These are phyloP conservation scores for Iris pallida DNA, from an alignment of 116 monocot species.

Conservation along the genomic window DNA sequence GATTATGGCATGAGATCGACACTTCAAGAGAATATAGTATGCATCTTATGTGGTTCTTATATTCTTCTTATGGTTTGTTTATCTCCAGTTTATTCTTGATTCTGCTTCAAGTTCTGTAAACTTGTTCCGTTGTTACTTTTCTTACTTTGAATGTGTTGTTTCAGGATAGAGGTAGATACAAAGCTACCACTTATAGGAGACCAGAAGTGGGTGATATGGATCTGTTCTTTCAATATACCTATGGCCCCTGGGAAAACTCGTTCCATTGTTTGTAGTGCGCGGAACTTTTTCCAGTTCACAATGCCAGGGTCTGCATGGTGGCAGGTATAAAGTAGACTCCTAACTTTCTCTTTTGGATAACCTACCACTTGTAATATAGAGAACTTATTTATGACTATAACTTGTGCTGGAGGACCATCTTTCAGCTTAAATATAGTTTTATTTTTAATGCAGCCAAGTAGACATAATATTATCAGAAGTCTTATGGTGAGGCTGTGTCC, in stretches of 20 bases:
- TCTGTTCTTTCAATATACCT: constrained; percentile 99
- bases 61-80: not conserved
- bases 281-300: constrained; percentile 84
- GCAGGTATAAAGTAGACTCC: constrained; percentile 52
- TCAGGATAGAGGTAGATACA: constrained; percentile 91
- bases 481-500: too few relatives aligned
- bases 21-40: not conserved
- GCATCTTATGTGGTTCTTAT: not conserved
- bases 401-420: too few relatives aligned
- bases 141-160: constrained; percentile 1
- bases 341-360: too few relatives aligned
- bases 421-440: too few relatives aligned
- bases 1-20: not conserved
- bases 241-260: constrained; percentile 95
- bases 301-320: constrained; percentile 89
- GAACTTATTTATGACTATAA: too few relatives aligned
- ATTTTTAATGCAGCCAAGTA: too few relatives aligned
- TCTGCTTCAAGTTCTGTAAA: not conserved
- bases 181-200: constrained; percentile 79
- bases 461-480: too few relatives aligned
- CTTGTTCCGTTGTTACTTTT: not conserved
- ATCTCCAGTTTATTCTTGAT: not conserved
- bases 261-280: constrained; percentile 97
- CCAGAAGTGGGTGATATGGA: constrained; percentile 99
- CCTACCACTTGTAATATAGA: too few relatives aligned